A percentile compares a stretch with the other conserved stretches of the same genome.
phyloP scores from a whole-genome alignment of 2,329 filamentous ascomycete genomes.

The Ceratocystis harringtonii region DNA sequence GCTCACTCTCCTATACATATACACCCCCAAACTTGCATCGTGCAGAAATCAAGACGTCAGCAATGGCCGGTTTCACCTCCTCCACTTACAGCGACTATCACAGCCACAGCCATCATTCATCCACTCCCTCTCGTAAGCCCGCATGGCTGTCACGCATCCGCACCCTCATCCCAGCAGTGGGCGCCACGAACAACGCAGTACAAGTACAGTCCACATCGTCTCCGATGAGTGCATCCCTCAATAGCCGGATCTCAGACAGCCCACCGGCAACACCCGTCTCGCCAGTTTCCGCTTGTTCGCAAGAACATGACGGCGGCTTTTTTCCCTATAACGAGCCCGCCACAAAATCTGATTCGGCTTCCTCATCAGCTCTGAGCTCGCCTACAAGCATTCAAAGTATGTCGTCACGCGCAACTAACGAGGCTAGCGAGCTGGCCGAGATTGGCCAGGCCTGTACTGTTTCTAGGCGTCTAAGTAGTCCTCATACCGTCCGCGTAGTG shows the following conservation, averaged over 20 bases:
- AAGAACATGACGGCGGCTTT: background rate
- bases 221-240: background rate
- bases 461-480: background rate
- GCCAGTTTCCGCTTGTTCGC: background rate
- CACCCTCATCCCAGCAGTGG: slow-evolving; percentile 12
- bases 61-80: background rate
- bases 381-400: slow-evolving; percentile 3
- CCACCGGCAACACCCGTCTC: background rate
- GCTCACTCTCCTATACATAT: background rate
- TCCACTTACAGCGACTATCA: background rate
- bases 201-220: background rate
- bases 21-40: background rate
- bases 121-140: background rate
- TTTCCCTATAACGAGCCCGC: background rate
- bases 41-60: background rate
- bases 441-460: slow-evolving; percentile 9
- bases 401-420: background rate
- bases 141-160: slow-evolving; percentile 15
- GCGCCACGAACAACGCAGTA: background rate
- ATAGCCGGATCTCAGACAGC: background rate
- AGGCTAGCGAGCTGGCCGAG: background rate
- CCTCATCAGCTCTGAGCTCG: slow-evolving; percentile 1
- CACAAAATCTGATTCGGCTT: background rate
- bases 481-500: slow-evolving; percentile 10
- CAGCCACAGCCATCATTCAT: background rate